Evolutionary conservation across 805 yeast genomes (phyloP).

Genomic region (Saccharomycopsis malanga): DNA sequence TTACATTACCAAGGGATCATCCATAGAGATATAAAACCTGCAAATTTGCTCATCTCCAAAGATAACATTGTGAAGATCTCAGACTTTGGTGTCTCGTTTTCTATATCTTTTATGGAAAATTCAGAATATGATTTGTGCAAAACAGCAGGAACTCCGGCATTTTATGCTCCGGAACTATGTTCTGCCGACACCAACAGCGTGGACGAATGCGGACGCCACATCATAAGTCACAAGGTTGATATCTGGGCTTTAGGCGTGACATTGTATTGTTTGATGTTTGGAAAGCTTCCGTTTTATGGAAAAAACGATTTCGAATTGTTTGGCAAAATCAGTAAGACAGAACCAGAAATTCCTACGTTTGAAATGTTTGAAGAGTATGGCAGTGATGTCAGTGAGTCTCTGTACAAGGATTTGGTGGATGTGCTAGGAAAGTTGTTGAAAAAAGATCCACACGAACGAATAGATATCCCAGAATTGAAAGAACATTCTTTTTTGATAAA

Average conservation of each 20-base stretch:
- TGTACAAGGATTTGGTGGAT: conserved; percentile 42
- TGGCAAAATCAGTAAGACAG: conserved; percentile 64
- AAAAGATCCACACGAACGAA: conserved; percentile 63
- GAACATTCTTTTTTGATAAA: conserved; percentile 61
- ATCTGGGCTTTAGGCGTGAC: conserved; percentile 98
- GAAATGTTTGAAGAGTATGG: conserved; percentile 25
- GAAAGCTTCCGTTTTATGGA: conserved; percentile 82
- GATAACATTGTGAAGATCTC: conserved; percentile 79
- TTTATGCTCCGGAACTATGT: conserved; percentile 91
- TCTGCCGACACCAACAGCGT: conserved; percentile 39
- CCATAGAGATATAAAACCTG: conserved; percentile 95
- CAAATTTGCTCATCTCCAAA: conserved; percentile 67
- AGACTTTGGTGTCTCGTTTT: conserved; percentile 95
- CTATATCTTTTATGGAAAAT: conserved; percentile 38
- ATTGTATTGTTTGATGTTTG: conserved; percentile 78
- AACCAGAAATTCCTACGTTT: conserved; percentile 59
- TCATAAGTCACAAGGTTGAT: conserved; percentile 78
- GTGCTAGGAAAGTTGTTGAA: conserved; percentile 53
- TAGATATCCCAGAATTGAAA: conserved; percentile 66
- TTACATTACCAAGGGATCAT: conserved; percentile 85
- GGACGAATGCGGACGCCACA: conserved; percentile 14
- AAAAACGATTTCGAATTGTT: conserved; percentile 81
- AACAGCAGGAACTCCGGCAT: conserved; percentile 97
- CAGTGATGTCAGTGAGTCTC: conserved; percentile 35
- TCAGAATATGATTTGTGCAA: conserved; percentile 82